Conservation (phyloP, 1,139 yeast species). For the Arxiozyma bovina region DNA sequence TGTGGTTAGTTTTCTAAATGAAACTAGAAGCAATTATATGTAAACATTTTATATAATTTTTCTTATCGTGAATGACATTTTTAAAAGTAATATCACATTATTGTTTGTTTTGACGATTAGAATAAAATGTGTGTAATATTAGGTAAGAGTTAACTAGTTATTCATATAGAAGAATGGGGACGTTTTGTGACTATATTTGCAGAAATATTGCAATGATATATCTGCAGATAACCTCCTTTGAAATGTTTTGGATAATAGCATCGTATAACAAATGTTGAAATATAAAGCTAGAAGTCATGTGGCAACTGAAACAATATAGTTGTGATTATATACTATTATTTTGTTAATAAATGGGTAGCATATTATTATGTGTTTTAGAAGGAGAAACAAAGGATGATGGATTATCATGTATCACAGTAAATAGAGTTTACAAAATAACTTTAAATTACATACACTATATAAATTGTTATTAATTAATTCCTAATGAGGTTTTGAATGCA, state of each 20-base stretch:
- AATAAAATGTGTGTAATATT: background rate
- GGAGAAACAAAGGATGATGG: background rate
- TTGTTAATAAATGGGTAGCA: background rate
- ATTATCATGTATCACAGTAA: no score
- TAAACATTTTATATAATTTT: slow-evolving; percentile 8
- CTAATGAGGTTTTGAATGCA: background rate
- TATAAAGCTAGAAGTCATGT: no score
- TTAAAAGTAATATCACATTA: background rate
- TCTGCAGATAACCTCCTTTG: no score
- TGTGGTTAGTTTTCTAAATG: slow-evolving; percentile 15
- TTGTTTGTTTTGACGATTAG: background rate
- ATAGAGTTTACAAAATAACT: no score
- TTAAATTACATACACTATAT: background rate
- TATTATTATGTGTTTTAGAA: no score
- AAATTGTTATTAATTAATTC: no score
- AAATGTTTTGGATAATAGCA: background rate
- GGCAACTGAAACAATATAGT: no score
- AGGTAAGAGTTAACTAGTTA: background rate
- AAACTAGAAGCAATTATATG: slow-evolving; percentile 23
- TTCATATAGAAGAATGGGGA: background rate
- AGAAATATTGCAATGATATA: background rate
- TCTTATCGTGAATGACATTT: background rate
- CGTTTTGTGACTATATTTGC: background rate
- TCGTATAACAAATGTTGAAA: no score
- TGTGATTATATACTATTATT: no score